Evolutionary conservation across 2,329 filamentous ascomycete genomes (phyloP), one percentile per base, ranked within the genome.

Genomic region (Monosporascus sp.): DNA sequence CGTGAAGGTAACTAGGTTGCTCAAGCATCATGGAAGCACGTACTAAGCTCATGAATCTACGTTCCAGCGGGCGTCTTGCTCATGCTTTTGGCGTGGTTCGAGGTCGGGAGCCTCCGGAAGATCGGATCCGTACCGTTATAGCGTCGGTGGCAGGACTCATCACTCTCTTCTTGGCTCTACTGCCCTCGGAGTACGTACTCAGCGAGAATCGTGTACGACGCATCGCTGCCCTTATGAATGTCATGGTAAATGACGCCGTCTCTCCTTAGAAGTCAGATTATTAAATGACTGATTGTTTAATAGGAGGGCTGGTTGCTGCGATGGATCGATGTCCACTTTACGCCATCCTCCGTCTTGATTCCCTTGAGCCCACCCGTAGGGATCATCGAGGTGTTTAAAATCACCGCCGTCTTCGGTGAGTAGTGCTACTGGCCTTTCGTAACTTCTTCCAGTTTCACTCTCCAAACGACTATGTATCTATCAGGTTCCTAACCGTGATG

Each of bases 251-350:
- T 59, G 1, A 9, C 22, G 1, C 15, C 9, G 15, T 39, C 38
- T 8, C 38, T 17, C 38, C 5, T 17, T 3, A 20, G 17, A 20
- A 39, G 17, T 7, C 8, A 20, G 20, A 22, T 43, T 8, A 11
- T 11, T 6, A 24, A 46, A 50, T 65, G 31, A 60, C 39, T 48
- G 39, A 48, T 55, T 56, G 20, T 58, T 49, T 15, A n/a, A 5
- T 54, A 83, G 78, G 78, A 78, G 46, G 76, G 77, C 7, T 84
- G 80, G 75, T 75, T 79, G 6, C 68, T 84, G 25, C 73, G 76
- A 44, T 84, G 80, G 72, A 82, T 84, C 59, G 81, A 77, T 52
- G 68, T 83, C 49, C 76, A 82, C 58, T 84, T 84, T 59, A 81
- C 77, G 3, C 81, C 80, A 8, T 77, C 80, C 0, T 85, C 85